Conservation (phyloP, 148 eudicot genomes). For the Rhododendron molle region DNA sequence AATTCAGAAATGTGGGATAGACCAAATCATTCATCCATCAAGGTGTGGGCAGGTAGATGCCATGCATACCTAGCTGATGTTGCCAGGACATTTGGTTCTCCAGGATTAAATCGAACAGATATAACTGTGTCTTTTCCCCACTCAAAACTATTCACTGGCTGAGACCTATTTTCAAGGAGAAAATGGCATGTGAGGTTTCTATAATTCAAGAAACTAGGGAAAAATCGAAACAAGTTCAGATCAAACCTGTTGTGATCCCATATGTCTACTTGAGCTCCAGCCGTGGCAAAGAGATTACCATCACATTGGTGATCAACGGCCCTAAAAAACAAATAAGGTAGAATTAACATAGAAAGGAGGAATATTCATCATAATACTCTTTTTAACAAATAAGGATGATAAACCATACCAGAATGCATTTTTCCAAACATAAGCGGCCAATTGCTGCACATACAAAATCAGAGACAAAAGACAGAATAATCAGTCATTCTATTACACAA, state of each 20-base stretch:
- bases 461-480: not conserved
- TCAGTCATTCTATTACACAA: not conserved
- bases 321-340: constrained; percentile 27
- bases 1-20: not conserved
- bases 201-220: not conserved
- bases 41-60: not conserved
- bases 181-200: constrained; percentile 7
- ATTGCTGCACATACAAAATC: constrained; percentile 46
- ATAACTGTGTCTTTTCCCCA: constrained; percentile 84
- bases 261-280: constrained; percentile 92
- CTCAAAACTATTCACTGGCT: constrained; percentile 85
- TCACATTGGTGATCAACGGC: constrained; percentile 94
- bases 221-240: not conserved
- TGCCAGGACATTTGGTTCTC: constrained; percentile 82
- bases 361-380: not conserved
- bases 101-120: constrained; percentile 93
- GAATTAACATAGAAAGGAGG: constrained; percentile 5
- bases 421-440: constrained; percentile 65
- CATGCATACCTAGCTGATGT: constrained; percentile 74
- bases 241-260: constrained; percentile 92
- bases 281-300: constrained; percentile 87
- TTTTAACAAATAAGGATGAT: not conserved
- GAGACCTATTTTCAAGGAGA: constrained; percentile 54
- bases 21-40: constrained; percentile 5
- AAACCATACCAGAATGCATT: constrained; percentile 67